Evolutionary conservation across 2,329 filamentous ascomycete species (phyloP), one percentile per base, ranked within the genome.

Genomic region (Colletotrichum melonis): DNA sequence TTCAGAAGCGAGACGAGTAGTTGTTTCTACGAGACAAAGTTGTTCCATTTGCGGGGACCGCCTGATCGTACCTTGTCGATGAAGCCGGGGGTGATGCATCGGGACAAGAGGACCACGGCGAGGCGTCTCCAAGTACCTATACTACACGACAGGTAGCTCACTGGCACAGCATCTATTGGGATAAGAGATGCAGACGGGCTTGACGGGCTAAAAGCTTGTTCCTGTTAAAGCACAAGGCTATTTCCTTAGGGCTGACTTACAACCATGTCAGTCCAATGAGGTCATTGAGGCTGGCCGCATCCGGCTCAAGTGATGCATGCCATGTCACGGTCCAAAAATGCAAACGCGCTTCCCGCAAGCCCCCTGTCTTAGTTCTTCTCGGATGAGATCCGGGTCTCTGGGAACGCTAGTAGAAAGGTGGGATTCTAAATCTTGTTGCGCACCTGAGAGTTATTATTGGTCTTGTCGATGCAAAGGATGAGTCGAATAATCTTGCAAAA

Each of bases 121-220:
- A 22, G 22, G 22, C 22, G 22, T 22, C 22, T 22, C 1, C 22
- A 22, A 22, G 22, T 22, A 22, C 22, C 22, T 22, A 22, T 22
- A 22, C 1, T 22, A n/a, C n/a, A n/a, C n/a, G n/a, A n/a, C n/a
- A n/a, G n/a, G n/a, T n/a, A n/a, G n/a, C n/a, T 22, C 22, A 22
- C 22, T 1, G 22, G 22, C 22, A 22, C 22, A 22, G 22, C 42
- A 49, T 19, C 42, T 22, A 11, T 11, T 5, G 3, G 4, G 19
- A 19, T n/a, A 4, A 19, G 42, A 4, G 19, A 49, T 49, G 14
- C 24, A 59, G 35, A 6, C 19, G 49, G 46, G 5, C 5, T 6
- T 38, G n/a, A n/a, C n/a, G 26, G 35, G 46, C 69, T 49, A 19
- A 62, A 68, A 68, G 63, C 64, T 63, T 68, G 62, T 52, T n/a